These are phyloP conservation scores for Physcomitrellopsis africana DNA, from an alignment of 225 moss, liverwort and hornwort species.

Conservation along the genomic window DNA sequence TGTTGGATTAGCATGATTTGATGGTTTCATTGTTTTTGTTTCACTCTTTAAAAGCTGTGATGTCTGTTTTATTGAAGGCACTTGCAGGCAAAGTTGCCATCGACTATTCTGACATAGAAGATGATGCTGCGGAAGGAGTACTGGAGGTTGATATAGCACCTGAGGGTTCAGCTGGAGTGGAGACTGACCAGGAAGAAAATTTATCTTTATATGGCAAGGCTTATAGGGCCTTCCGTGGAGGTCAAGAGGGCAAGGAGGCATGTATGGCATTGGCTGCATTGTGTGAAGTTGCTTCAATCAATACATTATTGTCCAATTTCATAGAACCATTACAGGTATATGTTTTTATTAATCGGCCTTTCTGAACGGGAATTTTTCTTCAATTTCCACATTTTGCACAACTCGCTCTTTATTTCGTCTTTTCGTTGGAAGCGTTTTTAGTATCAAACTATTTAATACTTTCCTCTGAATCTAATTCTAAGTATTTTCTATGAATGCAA, in stretches of 20 bases:
- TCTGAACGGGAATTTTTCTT: not conserved
- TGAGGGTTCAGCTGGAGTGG: constrained; percentile 63
- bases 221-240: constrained; percentile 72
- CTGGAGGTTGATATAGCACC: constrained; percentile 42
- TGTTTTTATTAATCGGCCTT: not conserved
- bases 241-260: constrained; percentile 88
- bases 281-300: constrained; percentile 96
- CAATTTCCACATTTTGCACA: not conserved
- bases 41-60: constrained; percentile 22
- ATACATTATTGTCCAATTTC: constrained; percentile 91
- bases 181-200: constrained; percentile 60
- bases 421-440: constrained; percentile 6
- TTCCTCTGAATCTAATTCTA: too few relatives aligned
- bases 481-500: too few relatives aligned
- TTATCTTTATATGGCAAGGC: constrained; percentile 94
- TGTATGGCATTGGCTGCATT: constrained; percentile 96
- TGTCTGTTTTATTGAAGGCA: constrained; percentile 50
- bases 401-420: not conserved
- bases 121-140: constrained; percentile 45
- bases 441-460: not conserved
- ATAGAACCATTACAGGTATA: constrained; percentile 94
- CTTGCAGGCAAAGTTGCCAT: constrained; percentile 96
- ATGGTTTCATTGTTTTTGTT: not conserved
- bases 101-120: constrained; percentile 71
- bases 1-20: constrained; percentile 4